These are phyloP conservation scores for Raphanus raphanistrum DNA, from an alignment of 345 rosid species.

Conservation along the genomic window DNA sequence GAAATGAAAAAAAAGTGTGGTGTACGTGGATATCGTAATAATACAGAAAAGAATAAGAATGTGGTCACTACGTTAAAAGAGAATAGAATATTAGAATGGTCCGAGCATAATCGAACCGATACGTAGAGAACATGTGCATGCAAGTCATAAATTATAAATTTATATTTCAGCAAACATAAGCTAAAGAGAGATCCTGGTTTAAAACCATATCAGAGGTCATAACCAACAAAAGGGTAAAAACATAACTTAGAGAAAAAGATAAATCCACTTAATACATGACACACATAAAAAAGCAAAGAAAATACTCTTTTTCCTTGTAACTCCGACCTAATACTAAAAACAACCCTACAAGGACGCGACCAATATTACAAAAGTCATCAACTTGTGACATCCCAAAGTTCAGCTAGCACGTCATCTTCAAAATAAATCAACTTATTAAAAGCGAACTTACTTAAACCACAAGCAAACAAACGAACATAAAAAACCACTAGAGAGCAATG, in stretches of 20 bases:
- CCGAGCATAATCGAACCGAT: neutral
- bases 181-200: no score
- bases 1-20: neutral
- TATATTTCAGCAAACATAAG: no score
- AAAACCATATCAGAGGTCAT: no score
- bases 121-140: neutral
- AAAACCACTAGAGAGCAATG: conserved; percentile 43
- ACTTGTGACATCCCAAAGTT: conserved; percentile 34
- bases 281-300: no score
- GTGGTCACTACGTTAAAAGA: neutral
- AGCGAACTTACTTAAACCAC: conserved; percentile 22
- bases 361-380: conserved; percentile 23
- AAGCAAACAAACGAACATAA: conserved; percentile 14
- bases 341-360: conserved; percentile 14
- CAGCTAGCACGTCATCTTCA: conserved; percentile 30
- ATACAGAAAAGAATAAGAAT: neutral
- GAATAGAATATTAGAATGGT: neutral
- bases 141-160: no score
- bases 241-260: no score
- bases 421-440: conserved; percentile 26
- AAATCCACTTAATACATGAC: no score
- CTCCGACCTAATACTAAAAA: neutral
- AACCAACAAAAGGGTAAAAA: no score
- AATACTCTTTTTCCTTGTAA: no score
- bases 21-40: neutral